phyloP scores from a whole-genome alignment of 805 yeast species.

The Candida quercuum region DNA sequence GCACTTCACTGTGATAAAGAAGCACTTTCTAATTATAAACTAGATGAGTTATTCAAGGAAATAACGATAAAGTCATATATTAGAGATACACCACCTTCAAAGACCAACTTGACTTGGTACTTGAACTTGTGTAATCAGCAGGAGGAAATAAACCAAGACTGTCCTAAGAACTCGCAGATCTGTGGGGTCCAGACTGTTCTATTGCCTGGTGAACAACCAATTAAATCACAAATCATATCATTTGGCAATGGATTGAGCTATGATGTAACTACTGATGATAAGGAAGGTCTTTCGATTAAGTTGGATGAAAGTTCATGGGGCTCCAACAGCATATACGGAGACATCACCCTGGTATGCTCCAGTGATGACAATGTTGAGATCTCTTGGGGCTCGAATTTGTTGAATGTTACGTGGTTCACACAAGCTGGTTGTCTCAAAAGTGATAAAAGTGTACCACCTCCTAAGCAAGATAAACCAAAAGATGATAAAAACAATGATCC shows the following conservation, averaged over 20 bases:
- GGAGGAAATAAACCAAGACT: slow-evolving; percentile 34
- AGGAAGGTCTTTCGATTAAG: slow-evolving; percentile 29
- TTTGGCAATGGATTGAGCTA: slow-evolving; percentile 39
- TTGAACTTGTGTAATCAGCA: slow-evolving; percentile 59
- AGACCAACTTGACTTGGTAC: slow-evolving; percentile 57
- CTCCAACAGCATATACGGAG: slow-evolving; percentile 40
- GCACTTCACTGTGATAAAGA: slow-evolving; percentile 19
- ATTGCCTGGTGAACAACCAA: slow-evolving; percentile 41
- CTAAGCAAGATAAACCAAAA: slow-evolving; percentile 20
- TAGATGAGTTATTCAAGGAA: slow-evolving; percentile 36
- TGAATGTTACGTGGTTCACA: slow-evolving; percentile 31
- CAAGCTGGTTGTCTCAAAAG: slow-evolving; percentile 38
- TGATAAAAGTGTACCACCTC: slow-evolving; percentile 21
- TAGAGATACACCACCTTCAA: slow-evolving; percentile 75
- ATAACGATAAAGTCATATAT: slow-evolving; percentile 35
- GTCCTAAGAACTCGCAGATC: slow-evolving; percentile 68
- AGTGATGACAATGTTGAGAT: slow-evolving; percentile 27
- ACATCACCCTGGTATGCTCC: slow-evolving; percentile 43
- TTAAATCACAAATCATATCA: slow-evolving; percentile 59
- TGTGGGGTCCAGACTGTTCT: slow-evolving; percentile 67
- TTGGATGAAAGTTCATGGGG: slow-evolving; percentile 72
- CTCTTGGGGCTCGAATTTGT: slow-evolving; percentile 16
- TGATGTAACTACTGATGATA: slow-evolving; percentile 23
- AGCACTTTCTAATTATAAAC: slow-evolving; percentile 13
- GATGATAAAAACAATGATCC: slow-evolving; percentile 27